Percentiles rank a stretch among this genome's conserved stretches.
These are phyloP conservation scores for Fulvia fulva DNA, from an alignment of 2,329 filamentous ascomycete species.

Conservation along the genomic window DNA sequence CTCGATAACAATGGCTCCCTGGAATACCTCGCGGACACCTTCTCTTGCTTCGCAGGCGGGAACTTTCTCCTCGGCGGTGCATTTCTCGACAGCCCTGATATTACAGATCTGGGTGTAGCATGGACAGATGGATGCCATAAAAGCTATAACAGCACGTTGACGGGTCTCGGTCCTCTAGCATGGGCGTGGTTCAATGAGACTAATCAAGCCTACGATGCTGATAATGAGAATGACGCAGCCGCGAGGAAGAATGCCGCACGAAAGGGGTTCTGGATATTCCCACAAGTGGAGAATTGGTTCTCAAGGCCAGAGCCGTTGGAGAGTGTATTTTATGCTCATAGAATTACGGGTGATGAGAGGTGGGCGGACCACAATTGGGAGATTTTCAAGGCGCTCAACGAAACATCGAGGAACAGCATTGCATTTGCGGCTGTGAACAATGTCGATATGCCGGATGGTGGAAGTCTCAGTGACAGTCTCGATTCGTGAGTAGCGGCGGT, in stretches of 20 bases:
- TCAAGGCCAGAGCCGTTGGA: conserved; percentile 51
- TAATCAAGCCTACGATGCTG: conserved; percentile 14
- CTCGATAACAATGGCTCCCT: conserved; percentile 11
- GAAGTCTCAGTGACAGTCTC: conserved; percentile 13
- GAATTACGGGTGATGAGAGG: conserved; percentile 51
- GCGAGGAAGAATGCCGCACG: conserved; percentile 12
- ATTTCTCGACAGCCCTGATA: conserved; percentile 23
- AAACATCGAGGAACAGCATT: conserved; percentile 34
- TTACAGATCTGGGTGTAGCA: conserved; percentile 27
- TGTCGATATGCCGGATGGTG: conserved; percentile 17
- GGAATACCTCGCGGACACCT: conserved; percentile 20
- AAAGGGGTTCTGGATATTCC: conserved; percentile 18
- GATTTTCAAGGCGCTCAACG: conserved; percentile 42
- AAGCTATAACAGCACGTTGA: conserved; percentile 33
- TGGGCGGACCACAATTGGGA: conserved; percentile 43
- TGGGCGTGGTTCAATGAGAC: conserved; percentile 22
- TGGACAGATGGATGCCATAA: conserved; percentile 31
- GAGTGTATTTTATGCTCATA: conserved; percentile 55
- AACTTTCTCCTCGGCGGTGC: conserved; percentile 32
- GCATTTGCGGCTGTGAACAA: conserved; percentile 17
- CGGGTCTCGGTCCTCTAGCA: conserved; percentile 19
- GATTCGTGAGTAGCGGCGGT: conserved; percentile 8
- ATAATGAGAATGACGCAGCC: conserved; percentile 16
- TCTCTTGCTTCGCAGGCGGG: conserved; percentile 34
- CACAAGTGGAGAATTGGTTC: conserved; percentile 17